Evolutionary conservation across 1,284 basidiomycete species (phyloP).

Genomic region (Schizophyllum commune): DNA sequence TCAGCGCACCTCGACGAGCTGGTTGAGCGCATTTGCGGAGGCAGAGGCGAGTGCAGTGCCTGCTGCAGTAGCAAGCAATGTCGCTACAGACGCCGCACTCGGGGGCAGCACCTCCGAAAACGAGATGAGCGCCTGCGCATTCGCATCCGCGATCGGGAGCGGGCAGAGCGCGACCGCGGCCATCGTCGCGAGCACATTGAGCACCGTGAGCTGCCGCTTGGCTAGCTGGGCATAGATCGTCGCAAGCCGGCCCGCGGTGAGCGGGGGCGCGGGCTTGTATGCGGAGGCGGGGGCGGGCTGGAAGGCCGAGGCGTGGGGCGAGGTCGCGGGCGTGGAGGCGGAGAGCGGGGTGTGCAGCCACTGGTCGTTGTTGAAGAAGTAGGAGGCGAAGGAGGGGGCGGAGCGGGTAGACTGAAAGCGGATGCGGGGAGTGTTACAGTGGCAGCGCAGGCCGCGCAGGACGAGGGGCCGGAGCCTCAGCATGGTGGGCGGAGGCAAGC

Average conservation of each 20-base stretch:
- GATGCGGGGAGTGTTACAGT: neutral
- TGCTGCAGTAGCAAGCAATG: constrained; percentile 79
- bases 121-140: neutral
- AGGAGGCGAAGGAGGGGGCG: neutral
- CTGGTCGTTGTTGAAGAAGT: neutral
- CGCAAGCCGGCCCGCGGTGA: constrained; percentile 48
- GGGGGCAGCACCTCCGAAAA: neutral
- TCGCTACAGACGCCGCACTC: constrained; percentile 43
- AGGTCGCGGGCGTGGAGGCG: neutral
- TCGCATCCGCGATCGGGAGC: constrained; percentile 46
- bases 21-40: constrained; percentile 93
- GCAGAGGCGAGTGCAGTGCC: constrained; percentile 91
- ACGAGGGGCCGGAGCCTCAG: neutral
- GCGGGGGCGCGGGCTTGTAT: constrained; percentile 22
- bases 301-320: constrained; percentile 20
- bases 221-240: constrained; percentile 78
- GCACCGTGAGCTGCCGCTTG: constrained; percentile 82
- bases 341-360: neutral
- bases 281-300: constrained; percentile 21
- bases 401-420: neutral
- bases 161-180: constrained; percentile 92
- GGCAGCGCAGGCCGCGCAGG: neutral
- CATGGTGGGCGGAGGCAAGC: neutral
- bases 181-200: constrained; percentile 89
- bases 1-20: constrained; percentile 72